These are phyloP conservation scores for Vaccinium myrtillus DNA, from an alignment of 148 eudicot genomes.

Conservation along the genomic window DNA sequence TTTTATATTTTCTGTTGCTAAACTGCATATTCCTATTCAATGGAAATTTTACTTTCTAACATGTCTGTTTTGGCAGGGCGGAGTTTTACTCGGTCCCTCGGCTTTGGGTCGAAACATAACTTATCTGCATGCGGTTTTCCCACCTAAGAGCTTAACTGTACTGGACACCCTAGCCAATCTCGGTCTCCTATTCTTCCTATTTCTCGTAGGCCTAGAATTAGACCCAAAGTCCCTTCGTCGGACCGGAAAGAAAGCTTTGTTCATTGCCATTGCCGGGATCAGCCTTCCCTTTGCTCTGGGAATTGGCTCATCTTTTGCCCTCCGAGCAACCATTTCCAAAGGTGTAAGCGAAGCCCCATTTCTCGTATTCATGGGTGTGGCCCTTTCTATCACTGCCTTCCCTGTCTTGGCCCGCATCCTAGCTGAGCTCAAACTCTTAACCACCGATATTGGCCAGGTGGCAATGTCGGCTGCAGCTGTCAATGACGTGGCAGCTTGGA, in stretches of 20 bases:
- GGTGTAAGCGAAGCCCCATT: conserved; percentile 28
- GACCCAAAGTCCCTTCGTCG: conserved; percentile 37
- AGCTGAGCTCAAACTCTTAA: conserved; percentile 52
- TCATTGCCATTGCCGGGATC: conserved; percentile 44
- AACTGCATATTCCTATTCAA: background rate
- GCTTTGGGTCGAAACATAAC: conserved; percentile 34
- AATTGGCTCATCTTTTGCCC: conserved; percentile 32
- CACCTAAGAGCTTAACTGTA: conserved; percentile 32
- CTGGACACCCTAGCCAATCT: conserved; percentile 42
- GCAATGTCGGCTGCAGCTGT: conserved; percentile 53
- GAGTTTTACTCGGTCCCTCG: conserved; percentile 45
- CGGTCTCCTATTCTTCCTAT: conserved; percentile 44
- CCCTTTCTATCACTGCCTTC: conserved; percentile 51
- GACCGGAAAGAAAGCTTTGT: conserved; percentile 35
- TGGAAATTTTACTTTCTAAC: background rate
- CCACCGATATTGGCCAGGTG: conserved; percentile 39
- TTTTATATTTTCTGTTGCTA: no score
- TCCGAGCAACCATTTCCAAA: conserved; percentile 28
- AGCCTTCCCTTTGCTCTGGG: conserved; percentile 41
- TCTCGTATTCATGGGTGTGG: conserved; percentile 50
- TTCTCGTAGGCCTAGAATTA: conserved; percentile 41
- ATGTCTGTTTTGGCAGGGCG: conserved; percentile 28
- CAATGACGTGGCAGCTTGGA: conserved; percentile 51
- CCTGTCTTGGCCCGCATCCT: conserved; percentile 55
- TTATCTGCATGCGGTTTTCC: conserved; percentile 29